Evolutionary conservation across 2,329 filamentous ascomycete species (phyloP).

Genomic region (Phialophora expanda): DNA sequence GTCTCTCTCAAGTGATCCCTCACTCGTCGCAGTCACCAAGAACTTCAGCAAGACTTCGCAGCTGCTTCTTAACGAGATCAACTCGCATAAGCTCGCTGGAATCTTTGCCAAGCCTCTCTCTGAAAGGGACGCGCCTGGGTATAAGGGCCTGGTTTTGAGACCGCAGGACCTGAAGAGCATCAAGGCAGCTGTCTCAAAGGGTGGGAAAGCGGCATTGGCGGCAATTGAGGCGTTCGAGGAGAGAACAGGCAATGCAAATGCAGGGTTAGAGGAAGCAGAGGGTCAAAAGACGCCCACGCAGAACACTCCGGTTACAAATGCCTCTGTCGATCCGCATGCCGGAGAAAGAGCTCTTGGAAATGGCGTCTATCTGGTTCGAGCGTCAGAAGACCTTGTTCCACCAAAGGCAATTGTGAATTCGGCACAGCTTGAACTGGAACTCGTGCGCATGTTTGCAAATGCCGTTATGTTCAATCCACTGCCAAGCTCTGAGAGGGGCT

Average conservation of each 20-base stretch:
- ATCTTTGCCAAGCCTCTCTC: conserved; percentile 79
- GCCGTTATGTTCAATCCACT: conserved; percentile 98
- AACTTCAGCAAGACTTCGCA: conserved; percentile 69
- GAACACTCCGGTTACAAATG: conserved; percentile 7
- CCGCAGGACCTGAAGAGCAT: conserved; percentile 80
- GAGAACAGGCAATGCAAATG: not conserved
- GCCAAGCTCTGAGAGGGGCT: conserved; percentile 65
- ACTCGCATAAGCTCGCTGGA: conserved; percentile 76
- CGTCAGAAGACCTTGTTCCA: conserved; percentile 77
- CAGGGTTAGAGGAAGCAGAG: conserved; percentile 55
- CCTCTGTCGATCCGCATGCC: not conserved
- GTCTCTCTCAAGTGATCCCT: conserved; percentile 46
- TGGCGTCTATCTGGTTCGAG: conserved; percentile 51
- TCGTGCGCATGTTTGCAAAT: conserved; percentile 97
- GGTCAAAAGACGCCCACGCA: conserved; percentile 21
- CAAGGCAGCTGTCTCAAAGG: conserved; percentile 68
- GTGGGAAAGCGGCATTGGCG: conserved; percentile 51
- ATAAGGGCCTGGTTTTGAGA: conserved; percentile 73
- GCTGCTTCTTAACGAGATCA: conserved; percentile 76
- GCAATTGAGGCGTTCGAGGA: conserved; percentile 47
- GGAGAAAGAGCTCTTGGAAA: conserved; percentile 45
- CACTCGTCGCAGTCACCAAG: conserved; percentile 46
- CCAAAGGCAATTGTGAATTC: conserved; percentile 93
- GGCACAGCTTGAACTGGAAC: conserved; percentile 86
- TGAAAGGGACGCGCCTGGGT: conserved; percentile 76